These are phyloP conservation scores for Hymenoscyphus albidus DNA, from an alignment of 2,329 filamentous ascomycete genomes.

Conservation along the genomic window DNA sequence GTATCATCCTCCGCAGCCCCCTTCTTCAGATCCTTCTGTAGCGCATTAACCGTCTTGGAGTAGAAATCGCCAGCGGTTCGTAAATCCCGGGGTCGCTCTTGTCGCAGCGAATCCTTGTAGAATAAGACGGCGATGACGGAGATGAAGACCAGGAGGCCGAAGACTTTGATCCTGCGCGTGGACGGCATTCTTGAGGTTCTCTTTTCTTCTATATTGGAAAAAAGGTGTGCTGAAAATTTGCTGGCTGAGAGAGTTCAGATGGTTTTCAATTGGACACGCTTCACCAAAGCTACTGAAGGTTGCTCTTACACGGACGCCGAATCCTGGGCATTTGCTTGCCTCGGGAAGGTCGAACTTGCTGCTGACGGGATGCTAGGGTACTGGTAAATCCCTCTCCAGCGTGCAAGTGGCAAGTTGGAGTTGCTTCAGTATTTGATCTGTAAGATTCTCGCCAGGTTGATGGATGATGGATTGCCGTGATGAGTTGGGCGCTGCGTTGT, in stretches of 20 bases:
- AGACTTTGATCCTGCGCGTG: constrained; percentile 63
- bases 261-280: background rate
- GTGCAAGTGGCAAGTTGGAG: no score
- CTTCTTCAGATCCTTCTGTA: constrained; percentile 35
- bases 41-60: constrained; percentile 54
- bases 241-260: background rate
- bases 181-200: constrained; percentile 55
- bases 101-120: constrained; percentile 60
- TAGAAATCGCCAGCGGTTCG: constrained; percentile 54
- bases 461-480: background rate
- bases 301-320: background rate
- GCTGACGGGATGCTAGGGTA: background rate
- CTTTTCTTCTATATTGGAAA: constrained; percentile 4
- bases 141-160: constrained; percentile 61
- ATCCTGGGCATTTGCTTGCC: background rate
- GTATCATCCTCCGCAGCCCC: constrained; percentile 44
- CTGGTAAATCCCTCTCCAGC: no score
- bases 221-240: constrained; percentile 21
- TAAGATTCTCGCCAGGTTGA: background rate
- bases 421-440: background rate
- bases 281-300: background rate
- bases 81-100: constrained; percentile 41
- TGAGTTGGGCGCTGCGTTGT: background rate
- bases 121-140: constrained; percentile 67
- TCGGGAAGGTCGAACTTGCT: background rate